Evolutionary conservation across 2,329 filamentous ascomycete species (phyloP).

Genomic region (Orbilia oligospora): DNA sequence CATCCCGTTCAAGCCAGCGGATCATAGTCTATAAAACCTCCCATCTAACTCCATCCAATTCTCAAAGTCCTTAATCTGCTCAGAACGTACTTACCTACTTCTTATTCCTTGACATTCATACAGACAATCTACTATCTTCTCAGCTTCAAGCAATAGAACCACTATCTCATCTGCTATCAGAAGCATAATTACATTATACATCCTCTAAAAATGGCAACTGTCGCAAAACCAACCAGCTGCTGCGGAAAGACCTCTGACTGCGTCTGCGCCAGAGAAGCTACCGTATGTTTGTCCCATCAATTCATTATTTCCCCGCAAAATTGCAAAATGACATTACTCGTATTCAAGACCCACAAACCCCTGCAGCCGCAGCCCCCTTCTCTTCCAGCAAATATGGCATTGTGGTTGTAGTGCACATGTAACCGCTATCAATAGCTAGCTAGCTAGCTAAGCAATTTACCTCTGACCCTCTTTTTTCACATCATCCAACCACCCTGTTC

Average conservation of each 20-base stretch:
- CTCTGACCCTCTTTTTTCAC: constrained; percentile 2
- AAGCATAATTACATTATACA: background rate
- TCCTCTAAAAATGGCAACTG: constrained; percentile 35
- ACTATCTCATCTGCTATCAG: constrained; percentile 17
- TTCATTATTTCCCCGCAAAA: constrained; percentile 60
- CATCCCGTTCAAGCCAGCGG: constrained; percentile 10
- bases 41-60: constrained; percentile 1
- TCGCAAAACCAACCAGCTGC: constrained; percentile 51
- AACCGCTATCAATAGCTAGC: constrained; percentile 17
- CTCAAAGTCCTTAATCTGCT: background rate
- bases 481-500: background rate
- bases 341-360: constrained; percentile 20
- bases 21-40: constrained; percentile 49
- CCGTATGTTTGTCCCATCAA: constrained; percentile 38
- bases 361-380: constrained; percentile 15
- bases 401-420: background rate
- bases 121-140: background rate
- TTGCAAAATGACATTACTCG: constrained; percentile 58
- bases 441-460: background rate
- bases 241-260: constrained; percentile 51
- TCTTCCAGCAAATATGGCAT: background rate
- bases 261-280: constrained; percentile 57
- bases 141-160: background rate
- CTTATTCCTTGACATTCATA: too few species aligned
- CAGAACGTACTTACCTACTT: background rate